Evolutionary conservation across 2,329 filamentous ascomycete genomes (phyloP).

Genomic region (Verticillium tricorpus): DNA sequence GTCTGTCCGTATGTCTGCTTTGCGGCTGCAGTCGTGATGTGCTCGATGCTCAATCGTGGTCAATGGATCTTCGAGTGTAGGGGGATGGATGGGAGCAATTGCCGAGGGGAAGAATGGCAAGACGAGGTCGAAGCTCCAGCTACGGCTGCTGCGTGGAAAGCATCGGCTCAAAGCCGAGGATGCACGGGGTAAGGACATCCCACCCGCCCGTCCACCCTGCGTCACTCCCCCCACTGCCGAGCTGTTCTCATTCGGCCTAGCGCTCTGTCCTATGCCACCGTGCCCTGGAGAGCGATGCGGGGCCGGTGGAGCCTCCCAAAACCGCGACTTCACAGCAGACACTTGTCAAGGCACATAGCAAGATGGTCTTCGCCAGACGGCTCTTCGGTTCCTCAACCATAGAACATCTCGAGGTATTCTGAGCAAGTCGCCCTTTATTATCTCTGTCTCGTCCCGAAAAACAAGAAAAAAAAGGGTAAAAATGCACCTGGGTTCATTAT

Average conservation of each 20-base stretch:
- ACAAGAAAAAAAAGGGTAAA: too few relatives aligned
- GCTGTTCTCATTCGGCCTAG: background rate
- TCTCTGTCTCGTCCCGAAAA: too few relatives aligned
- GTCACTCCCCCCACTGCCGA: background rate
- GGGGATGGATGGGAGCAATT: background rate
- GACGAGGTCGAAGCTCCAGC: background rate
- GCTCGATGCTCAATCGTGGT: background rate
- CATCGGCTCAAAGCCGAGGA: slow-evolving; percentile 6
- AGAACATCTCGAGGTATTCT: too few relatives aligned
- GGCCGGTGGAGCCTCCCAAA: too few relatives aligned
- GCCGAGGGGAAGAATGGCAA: background rate
- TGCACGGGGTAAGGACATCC: slow-evolving; percentile 4
- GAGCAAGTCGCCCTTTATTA: too few relatives aligned
- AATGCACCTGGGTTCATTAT: too few relatives aligned
- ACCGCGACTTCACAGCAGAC: too few relatives aligned
- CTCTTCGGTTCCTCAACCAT: too few relatives aligned
- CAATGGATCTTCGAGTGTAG: background rate
- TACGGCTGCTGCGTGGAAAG: background rate
- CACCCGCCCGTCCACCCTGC: background rate
- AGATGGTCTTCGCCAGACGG: too few relatives aligned
- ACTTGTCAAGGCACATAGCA: too few relatives aligned
- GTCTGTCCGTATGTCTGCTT: too few relatives aligned
- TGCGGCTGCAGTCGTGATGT: background rate
- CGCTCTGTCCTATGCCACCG: background rate
- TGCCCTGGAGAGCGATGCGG: too few relatives aligned